phyloP scores from a whole-genome alignment of 164 flowering plant genomes.

The Macadamia tetraphylla region DNA sequence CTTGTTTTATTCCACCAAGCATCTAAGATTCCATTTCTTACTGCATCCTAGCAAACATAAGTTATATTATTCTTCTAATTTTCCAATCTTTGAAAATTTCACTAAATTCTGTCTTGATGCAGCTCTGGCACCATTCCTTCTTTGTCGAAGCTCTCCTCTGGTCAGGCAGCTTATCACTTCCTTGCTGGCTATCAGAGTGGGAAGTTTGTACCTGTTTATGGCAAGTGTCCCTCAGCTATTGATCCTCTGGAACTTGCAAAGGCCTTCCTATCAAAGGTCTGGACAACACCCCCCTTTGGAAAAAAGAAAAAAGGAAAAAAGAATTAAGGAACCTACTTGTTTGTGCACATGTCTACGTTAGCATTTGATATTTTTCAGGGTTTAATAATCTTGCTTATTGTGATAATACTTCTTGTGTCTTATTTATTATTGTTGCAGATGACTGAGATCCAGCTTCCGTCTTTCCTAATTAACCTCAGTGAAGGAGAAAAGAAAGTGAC shows the following conservation, averaged over 20 bases:
- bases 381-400: neutral
- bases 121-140: constrained; percentile 46
- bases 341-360: neutral
- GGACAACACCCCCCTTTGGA: too few relatives aligned
- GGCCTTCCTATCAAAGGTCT: constrained; percentile 36
- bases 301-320: too few relatives aligned
- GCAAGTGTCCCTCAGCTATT: constrained; percentile 30
- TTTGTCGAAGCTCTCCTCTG: constrained; percentile 43
- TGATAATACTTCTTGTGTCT: neutral
- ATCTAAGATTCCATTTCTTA: too few relatives aligned
- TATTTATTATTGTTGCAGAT: constrained; percentile 29
- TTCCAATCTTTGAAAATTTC: neutral
- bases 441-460: constrained; percentile 31
- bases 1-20: too few relatives aligned
- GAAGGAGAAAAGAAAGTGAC: constrained; percentile 31
- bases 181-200: constrained; percentile 52
- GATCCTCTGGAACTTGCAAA: constrained; percentile 45
- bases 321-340: too few relatives aligned
- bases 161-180: constrained; percentile 61
- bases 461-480: constrained; percentile 38
- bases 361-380: neutral
- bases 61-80: neutral
- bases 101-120: constrained; percentile 12
- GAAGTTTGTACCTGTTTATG: constrained; percentile 42
- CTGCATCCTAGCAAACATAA: too few relatives aligned